These are phyloP conservation scores for Lachnellula arida DNA, from an alignment of 2,329 filamentous ascomycete genomes.

Conservation along the genomic window DNA sequence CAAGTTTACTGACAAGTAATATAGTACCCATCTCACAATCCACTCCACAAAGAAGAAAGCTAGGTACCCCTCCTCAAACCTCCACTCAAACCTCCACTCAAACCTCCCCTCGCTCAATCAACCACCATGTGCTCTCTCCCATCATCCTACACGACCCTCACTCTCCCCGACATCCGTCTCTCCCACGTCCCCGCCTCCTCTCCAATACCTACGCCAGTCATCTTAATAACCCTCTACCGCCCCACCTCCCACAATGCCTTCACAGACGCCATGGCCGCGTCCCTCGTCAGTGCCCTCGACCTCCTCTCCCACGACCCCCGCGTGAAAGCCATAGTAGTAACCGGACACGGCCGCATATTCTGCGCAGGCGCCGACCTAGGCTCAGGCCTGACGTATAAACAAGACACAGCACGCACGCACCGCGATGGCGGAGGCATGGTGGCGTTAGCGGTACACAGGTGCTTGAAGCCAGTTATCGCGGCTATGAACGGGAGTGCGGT, in stretches of 20 bases:
- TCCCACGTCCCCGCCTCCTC: conserved; percentile 48
- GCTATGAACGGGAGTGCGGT: conserved; percentile 57
- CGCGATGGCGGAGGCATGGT: conserved; percentile 50
- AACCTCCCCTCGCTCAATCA: too few species aligned
- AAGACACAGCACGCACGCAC: conserved; percentile 23
- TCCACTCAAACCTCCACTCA: too few species aligned
- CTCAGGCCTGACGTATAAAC: conserved; percentile 15
- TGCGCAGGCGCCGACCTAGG: conserved; percentile 45
- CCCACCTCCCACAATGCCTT: conserved; percentile 66
- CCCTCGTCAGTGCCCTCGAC: conserved; percentile 51
- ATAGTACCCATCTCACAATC: neutral
- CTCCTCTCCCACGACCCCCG: conserved; percentile 49
- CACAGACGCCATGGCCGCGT: conserved; percentile 57
- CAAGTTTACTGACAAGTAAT: neutral
- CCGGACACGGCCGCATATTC: conserved; percentile 48
- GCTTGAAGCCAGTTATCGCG: conserved; percentile 53
- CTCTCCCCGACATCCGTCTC: conserved; percentile 42
- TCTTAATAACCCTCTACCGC: conserved; percentile 60
- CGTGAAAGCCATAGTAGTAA: conserved; percentile 51
- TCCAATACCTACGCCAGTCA: conserved; percentile 52
- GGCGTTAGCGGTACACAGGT: conserved; percentile 50
- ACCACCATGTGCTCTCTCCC: conserved; percentile 17
- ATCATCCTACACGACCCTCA: conserved; percentile 38
- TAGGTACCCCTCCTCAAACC: neutral
- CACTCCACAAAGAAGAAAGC: neutral